Evolutionary conservation across 2,329 filamentous ascomycete species (phyloP).

Genomic region (Pestalotiopsis fici): DNA sequence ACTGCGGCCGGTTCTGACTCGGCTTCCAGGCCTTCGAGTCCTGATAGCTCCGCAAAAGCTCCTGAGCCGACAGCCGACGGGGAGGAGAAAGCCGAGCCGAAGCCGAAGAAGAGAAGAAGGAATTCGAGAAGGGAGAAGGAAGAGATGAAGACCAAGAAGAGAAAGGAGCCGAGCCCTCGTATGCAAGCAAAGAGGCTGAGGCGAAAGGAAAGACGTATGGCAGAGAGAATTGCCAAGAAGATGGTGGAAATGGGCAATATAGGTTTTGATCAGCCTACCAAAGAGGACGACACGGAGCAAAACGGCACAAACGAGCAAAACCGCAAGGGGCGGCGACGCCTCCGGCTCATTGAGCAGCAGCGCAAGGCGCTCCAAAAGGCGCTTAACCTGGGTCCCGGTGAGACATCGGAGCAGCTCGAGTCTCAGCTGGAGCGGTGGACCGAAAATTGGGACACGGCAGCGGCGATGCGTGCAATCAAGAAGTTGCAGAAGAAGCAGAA

Average conservation of each 20-base stretch:
- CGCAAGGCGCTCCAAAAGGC: constrained; percentile 23
- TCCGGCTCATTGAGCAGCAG: constrained; percentile 26
- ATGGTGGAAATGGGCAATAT: no score
- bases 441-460: constrained; percentile 16
- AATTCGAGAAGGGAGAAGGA: not conserved
- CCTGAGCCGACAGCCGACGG: not conserved
- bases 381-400: constrained; percentile 21
- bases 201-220: not conserved
- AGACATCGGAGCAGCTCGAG: constrained; percentile 24
- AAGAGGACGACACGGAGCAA: not conserved
- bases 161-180: not conserved
- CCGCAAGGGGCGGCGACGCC: constrained; percentile 26
- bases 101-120: constrained; percentile 13
- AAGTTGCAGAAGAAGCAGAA: constrained; percentile 13
- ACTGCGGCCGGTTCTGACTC: no score
- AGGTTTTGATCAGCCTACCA: no score
- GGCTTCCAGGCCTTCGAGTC: not conserved
- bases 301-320: constrained; percentile 16
- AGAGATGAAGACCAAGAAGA: constrained; percentile 60
- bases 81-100: not conserved
- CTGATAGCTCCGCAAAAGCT: not conserved
- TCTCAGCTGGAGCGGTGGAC: constrained; percentile 21
- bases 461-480: constrained; percentile 16
- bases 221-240: not conserved
- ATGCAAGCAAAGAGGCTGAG: no score